Evolutionary conservation across 805 yeast species (phyloP).

Genomic region (Metschnikowia sp.): DNA sequence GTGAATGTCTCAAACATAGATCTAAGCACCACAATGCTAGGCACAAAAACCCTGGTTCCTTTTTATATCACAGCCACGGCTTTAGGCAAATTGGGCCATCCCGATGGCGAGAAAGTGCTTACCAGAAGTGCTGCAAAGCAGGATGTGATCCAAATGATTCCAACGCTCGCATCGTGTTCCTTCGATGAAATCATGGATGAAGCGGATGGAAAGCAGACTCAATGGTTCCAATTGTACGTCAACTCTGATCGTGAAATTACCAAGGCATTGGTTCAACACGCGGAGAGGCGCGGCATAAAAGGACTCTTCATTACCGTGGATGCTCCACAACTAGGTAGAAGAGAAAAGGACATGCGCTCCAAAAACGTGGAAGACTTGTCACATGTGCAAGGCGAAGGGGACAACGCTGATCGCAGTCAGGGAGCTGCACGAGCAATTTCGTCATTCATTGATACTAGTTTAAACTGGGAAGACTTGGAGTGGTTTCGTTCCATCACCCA

Average conservation of each 20-base stretch:
- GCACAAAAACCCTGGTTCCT: constrained; percentile 37
- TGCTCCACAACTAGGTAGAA: constrained; percentile 57
- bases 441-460: constrained; percentile 60
- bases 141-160: constrained; percentile 47
- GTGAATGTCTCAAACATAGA: constrained; percentile 31
- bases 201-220: constrained; percentile 31
- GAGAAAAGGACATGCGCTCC: constrained; percentile 82
- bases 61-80: constrained; percentile 51
- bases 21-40: constrained; percentile 28
- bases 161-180: constrained; percentile 38
- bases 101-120: constrained; percentile 41
- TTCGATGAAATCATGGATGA: constrained; percentile 41
- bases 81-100: constrained; percentile 41
- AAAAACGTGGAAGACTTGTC: constrained; percentile 32
- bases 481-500: constrained; percentile 40
- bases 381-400: constrained; percentile 37
- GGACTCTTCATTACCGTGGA: constrained; percentile 56
- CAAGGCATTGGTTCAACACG: constrained; percentile 30
- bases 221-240: constrained; percentile 51
- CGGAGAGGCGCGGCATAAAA: constrained; percentile 39
- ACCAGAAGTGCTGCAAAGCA: constrained; percentile 39
- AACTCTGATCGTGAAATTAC: constrained; percentile 35
- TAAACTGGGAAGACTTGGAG: constrained; percentile 37
- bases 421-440: constrained; percentile 82
- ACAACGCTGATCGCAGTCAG: constrained; percentile 57